Conservation (phyloP, 805 yeast species). For the Ogataea angusta region DNA sequence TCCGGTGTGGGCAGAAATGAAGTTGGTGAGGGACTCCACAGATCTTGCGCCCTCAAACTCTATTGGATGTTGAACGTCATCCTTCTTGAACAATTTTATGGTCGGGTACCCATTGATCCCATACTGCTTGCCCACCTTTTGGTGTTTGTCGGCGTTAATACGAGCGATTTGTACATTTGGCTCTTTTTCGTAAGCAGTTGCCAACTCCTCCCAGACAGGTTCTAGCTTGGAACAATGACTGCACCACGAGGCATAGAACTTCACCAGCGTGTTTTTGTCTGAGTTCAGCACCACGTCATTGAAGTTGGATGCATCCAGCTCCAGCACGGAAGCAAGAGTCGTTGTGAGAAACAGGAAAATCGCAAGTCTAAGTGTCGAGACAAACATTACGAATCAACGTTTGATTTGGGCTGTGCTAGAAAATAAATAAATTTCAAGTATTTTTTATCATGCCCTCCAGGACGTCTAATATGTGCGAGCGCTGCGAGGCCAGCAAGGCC, state of each 20-base stretch:
- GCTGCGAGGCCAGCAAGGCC: conserved; percentile 80
- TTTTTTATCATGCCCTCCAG: conserved; percentile 23
- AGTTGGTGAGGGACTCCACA: conserved; percentile 47
- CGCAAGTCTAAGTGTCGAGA: conserved; percentile 1
- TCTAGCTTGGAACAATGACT: conserved; percentile 58
- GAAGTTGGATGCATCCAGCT: conserved; percentile 48
- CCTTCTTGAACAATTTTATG: conserved; percentile 52
- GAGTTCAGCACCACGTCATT: conserved; percentile 54
- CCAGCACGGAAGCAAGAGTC: conserved; percentile 28
- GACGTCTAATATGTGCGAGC: conserved; percentile 62
- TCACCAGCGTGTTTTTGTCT: conserved; percentile 71
- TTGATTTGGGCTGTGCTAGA: conserved; percentile 2
- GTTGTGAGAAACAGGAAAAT: conserved; percentile 1
- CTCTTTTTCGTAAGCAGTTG: conserved; percentile 19
- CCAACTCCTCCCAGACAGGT: conserved; percentile 43
- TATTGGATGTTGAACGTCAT: conserved; percentile 43
- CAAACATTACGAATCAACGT: background rate
- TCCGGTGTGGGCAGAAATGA: conserved; percentile 40
- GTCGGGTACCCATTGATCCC: conserved; percentile 66
- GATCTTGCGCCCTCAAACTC: conserved; percentile 56
- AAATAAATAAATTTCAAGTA: background rate
- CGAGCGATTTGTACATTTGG: conserved; percentile 36
- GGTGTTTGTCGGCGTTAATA: conserved; percentile 60
- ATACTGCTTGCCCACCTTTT: conserved; percentile 46
- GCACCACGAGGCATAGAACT: conserved; percentile 76